Evolutionary conservation across 2,329 filamentous ascomycete species (phyloP).

Genomic region (Thyridium curvatum): DNA sequence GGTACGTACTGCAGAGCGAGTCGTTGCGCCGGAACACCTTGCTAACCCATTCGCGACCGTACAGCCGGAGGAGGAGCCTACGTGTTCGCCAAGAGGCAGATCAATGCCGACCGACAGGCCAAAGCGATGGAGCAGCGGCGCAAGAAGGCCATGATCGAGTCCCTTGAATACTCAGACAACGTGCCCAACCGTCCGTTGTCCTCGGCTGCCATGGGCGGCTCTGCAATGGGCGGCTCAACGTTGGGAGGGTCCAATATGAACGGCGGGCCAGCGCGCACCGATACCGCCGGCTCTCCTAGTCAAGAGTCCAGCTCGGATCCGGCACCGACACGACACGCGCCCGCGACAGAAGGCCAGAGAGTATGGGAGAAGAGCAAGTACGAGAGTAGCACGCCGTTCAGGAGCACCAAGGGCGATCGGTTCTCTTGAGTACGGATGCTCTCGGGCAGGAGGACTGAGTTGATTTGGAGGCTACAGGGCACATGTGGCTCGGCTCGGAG

Average conservation of each 20-base stretch:
- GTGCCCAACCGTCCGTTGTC: constrained; percentile 25
- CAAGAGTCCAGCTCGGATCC: constrained; percentile 71
- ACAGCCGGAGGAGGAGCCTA: constrained; percentile 85
- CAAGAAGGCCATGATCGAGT: constrained; percentile 53
- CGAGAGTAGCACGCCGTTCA: constrained; percentile 70
- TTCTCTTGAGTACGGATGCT: constrained; percentile 48
- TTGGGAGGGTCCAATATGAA: constrained; percentile 27
- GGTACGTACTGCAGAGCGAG: constrained; percentile 45
- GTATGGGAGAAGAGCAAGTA: constrained; percentile 82
- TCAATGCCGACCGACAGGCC: constrained; percentile 80
- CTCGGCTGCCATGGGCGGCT: constrained; percentile 27
- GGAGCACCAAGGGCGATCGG: constrained; percentile 77
- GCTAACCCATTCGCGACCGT: constrained; percentile 9
- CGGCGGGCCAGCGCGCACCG: constrained; percentile 49
- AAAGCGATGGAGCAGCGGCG: constrained; percentile 62
- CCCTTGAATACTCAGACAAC: constrained; percentile 43
- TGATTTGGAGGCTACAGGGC: background rate
- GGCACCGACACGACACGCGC: constrained; percentile 78
- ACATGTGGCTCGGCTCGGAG: background rate
- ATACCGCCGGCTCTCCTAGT: constrained; percentile 56
- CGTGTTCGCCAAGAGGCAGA: constrained; percentile 89
- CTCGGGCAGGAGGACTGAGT: background rate
- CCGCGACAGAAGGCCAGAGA: constrained; percentile 60
- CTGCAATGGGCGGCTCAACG: constrained; percentile 16
- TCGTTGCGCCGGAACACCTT: constrained; percentile 1